Conservation (phyloP, 2,329 filamentous ascomycete species). For the Verticillium tricorpus region DNA sequence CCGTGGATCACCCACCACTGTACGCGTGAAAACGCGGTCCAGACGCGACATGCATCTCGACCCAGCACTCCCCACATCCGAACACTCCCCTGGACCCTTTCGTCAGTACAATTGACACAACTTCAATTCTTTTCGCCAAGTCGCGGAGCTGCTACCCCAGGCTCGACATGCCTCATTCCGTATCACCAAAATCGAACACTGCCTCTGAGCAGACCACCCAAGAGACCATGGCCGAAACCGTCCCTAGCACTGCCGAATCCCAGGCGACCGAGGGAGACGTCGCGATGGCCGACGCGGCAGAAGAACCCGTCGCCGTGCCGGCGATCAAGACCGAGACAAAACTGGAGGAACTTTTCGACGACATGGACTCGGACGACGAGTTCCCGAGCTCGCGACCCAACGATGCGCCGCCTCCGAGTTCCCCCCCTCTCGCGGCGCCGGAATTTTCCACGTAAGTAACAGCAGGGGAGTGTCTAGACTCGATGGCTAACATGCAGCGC, state of each 20-base stretch:
- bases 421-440: conserved; percentile 28
- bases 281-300: conserved; percentile 33
- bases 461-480: neutral
- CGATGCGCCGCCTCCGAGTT: conserved; percentile 33
- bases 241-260: conserved; percentile 21
- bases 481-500: neutral
- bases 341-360: conserved; percentile 55
- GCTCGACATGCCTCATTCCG: conserved; percentile 40
- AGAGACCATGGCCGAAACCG: conserved; percentile 28
- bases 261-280: conserved; percentile 30
- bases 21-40: conserved; percentile 14
- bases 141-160: neutral
- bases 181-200: conserved; percentile 14
- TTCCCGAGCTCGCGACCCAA: conserved; percentile 47
- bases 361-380: conserved; percentile 57
- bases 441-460: conserved; percentile 37
- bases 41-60: conserved; percentile 9
- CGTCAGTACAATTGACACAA: neutral
- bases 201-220: conserved; percentile 8
- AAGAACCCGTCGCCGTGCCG: conserved; percentile 16
- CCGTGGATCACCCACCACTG: neutral
- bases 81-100: neutral
- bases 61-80: neutral
- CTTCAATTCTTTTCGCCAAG: neutral
- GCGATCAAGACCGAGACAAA: conserved; percentile 41